These are phyloP conservation scores for Malus hybrid DNA, from an alignment of 331 rosid genomes.

Conservation along the genomic window DNA sequence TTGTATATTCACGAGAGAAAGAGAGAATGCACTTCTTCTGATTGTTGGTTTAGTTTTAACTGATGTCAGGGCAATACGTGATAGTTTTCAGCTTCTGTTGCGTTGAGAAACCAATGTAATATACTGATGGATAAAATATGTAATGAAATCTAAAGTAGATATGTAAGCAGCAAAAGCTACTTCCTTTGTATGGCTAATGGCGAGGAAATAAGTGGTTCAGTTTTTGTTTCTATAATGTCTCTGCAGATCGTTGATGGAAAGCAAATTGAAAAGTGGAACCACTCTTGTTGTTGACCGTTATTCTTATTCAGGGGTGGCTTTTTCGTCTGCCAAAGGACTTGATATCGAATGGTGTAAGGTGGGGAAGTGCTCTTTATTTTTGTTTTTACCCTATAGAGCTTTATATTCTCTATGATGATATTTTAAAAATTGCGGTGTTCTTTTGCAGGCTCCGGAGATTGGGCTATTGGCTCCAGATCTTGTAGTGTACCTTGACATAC, in stretches of 20 bases:
- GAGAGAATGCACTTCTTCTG: neutral
- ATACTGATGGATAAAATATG: neutral
- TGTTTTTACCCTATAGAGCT: neutral
- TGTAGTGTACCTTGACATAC: conserved; percentile 72
- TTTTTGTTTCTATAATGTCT: neutral
- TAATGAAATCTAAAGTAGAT: neutral
- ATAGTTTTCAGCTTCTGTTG: neutral
- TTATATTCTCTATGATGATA: neutral
- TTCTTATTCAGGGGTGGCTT: conserved; percentile 92
- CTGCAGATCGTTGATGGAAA: conserved; percentile 76
- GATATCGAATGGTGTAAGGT: conserved; percentile 92
- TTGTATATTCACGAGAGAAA: too few species aligned
- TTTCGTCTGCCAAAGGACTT: conserved; percentile 90
- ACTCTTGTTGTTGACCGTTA: conserved; percentile 89
- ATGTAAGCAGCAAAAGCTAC: neutral
- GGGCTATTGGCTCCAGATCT: conserved; percentile 82
- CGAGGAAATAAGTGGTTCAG: neutral
- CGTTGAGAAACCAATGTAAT: neutral
- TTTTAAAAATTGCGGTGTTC: conserved; percentile 3
- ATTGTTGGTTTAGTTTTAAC: neutral
- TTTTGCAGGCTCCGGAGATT: conserved; percentile 73
- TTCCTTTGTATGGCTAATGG: neutral
- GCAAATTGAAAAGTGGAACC: conserved; percentile 69
- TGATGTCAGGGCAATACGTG: neutral
- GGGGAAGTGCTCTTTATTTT: neutral